phyloP scores from a whole-genome alignment of 495 filamentous ascomycete species.

The Articulospora tetracladia region DNA sequence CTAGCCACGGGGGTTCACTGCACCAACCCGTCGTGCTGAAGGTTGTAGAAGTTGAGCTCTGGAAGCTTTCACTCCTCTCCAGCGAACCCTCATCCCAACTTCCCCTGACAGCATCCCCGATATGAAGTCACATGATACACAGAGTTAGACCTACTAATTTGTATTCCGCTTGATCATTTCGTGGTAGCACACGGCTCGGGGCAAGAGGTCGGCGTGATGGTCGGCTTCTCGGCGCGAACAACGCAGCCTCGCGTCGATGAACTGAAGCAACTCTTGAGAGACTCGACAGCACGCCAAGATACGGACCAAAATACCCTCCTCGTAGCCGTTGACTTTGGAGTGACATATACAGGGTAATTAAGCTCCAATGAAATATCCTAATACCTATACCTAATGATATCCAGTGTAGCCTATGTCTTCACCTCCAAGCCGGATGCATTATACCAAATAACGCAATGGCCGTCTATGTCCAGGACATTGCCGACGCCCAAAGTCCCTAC shows the following conservation, averaged over 20 bases:
- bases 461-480: neutral
- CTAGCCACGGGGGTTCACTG: neutral
- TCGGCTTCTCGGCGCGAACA: neutral
- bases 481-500: neutral
- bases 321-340: neutral
- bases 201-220: neutral
- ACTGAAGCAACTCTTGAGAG: neutral
- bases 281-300: neutral
- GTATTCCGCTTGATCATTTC: neutral
- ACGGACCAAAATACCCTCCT: neutral
- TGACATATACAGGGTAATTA: neutral
- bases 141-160: neutral
- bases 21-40: neutral
- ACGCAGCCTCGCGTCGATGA: neutral
- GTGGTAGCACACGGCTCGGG: neutral
- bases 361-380: neutral
- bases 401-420: neutral
- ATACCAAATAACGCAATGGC: neutral
- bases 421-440: neutral
- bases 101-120: neutral
- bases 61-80: neutral
- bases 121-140: neutral
- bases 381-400: neutral
- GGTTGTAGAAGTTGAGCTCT: neutral
- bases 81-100: neutral